These are phyloP conservation scores for Bimuria novae-zelandiae DNA, from an alignment of 2,329 filamentous ascomycete species.

Conservation along the genomic window DNA sequence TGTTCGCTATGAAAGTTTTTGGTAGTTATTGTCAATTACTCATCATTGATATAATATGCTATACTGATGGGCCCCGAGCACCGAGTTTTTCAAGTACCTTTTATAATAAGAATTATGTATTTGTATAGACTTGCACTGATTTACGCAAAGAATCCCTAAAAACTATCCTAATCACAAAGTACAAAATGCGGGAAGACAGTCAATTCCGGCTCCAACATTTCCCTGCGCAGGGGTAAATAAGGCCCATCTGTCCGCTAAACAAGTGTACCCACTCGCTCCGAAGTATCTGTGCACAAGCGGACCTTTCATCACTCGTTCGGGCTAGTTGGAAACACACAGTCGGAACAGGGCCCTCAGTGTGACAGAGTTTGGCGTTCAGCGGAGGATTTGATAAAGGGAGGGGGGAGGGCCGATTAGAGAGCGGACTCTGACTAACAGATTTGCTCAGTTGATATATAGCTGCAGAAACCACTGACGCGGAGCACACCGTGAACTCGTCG, in stretches of 20 bases:
- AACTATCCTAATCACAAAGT: too few species aligned
- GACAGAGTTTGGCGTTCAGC: constrained; percentile 1
- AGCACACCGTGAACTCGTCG: too few species aligned
- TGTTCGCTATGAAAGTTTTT: not conserved
- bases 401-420: not conserved
- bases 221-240: constrained; percentile 3
- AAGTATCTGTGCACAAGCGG: not conserved
- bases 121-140: too few species aligned
- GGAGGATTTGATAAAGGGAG: constrained; percentile 4
- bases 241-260: not conserved
- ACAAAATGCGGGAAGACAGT: too few species aligned
- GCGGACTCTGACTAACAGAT: constrained; percentile 4
- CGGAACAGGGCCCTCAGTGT: not conserved
- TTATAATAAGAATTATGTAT: too few species aligned
- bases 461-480: too few species aligned
- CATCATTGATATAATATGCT: too few species aligned
- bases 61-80: too few species aligned
- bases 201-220: too few species aligned
- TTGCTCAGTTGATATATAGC: not conserved
- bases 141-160: too few species aligned
- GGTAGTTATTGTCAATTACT: too few species aligned
- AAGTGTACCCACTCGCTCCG: not conserved
- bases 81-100: too few species aligned
- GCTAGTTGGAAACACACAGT: not conserved
- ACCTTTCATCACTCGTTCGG: not conserved